phyloP scores from a whole-genome alignment of 2,329 filamentous ascomycete genomes.

The Cordyceps tenuipes region DNA sequence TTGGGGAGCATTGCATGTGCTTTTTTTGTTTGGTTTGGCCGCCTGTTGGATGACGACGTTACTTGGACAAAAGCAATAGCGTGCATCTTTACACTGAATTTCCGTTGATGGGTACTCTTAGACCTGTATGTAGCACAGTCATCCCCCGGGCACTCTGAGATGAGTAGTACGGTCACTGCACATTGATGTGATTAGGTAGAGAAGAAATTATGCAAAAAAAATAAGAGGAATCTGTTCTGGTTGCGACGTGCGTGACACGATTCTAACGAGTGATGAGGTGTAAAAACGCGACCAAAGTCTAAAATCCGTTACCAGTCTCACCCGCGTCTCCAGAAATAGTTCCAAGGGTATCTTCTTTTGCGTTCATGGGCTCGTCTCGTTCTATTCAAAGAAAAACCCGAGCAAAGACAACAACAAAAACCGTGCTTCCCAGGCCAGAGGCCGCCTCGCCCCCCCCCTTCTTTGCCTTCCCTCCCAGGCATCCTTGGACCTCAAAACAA shows the following conservation, averaged over 20 bases:
- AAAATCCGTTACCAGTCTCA: no score
- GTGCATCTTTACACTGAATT: neutral
- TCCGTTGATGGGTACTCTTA: neutral
- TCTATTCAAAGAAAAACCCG: no score
- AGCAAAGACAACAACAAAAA: neutral
- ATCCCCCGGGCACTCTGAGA: neutral
- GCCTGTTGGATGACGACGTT: neutral
- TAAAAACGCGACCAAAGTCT: no score
- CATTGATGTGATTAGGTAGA: neutral
- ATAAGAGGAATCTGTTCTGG: conserved; percentile 4
- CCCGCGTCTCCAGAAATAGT: no score
- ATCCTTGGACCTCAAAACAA: no score
- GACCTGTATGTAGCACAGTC: no score
- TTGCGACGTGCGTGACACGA: neutral
- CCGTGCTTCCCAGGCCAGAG: no score
- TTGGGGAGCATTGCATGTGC: conserved; percentile 5
- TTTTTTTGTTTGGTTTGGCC: neutral
- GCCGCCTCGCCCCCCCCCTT: no score
- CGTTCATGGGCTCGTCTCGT: no score
- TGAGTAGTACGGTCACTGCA: neutral
- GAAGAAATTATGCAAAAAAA: neutral
- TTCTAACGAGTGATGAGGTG: neutral
- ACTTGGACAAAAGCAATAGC: neutral
- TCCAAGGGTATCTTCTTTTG: no score
- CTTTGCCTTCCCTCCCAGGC: no score